These are phyloP conservation scores for Camellia oleifera DNA, from an alignment of 179 eudicot species.

Conservation along the genomic window DNA sequence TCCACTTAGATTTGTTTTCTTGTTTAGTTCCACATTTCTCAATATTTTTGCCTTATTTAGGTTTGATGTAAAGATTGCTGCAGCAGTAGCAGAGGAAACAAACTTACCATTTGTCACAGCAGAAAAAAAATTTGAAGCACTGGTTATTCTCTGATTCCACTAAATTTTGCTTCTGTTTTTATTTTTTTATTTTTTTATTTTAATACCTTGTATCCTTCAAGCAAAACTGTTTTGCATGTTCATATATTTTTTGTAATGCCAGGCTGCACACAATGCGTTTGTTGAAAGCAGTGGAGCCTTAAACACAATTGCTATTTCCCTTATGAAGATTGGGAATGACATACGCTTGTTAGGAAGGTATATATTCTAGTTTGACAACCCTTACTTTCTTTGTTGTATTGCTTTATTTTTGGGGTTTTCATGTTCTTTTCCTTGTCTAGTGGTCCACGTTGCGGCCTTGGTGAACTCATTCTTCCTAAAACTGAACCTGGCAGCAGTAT, in stretches of 20 bases:
- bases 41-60: slow-evolving; percentile 36
- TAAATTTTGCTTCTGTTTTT: not conserved
- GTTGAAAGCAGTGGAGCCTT: slow-evolving; percentile 93
- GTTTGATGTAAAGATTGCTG: slow-evolving; percentile 94
- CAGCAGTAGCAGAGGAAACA: slow-evolving; percentile 95
- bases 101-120: slow-evolving; percentile 93
- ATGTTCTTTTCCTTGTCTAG: slow-evolving; percentile 36
- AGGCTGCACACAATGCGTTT: slow-evolving; percentile 99
- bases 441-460: slow-evolving; percentile 98
- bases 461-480: slow-evolving; percentile 96
- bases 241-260: slow-evolving; percentile 20
- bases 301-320: slow-evolving; percentile 85
- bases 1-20: not conserved
- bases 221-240: not conserved
- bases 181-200: not conserved
- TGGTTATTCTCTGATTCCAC: slow-evolving; percentile 49
- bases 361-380: slow-evolving; percentile 1
- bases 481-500: slow-evolving; percentile 99
- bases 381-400: slow-evolving; percentile 2
- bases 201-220: not conserved
- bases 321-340: slow-evolving; percentile 98
- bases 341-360: slow-evolving; percentile 96
- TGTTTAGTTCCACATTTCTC: not conserved
- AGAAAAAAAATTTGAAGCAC: slow-evolving; percentile 97
- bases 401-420: slow-evolving; percentile 17